Percentiles rank a stretch among this genome's conserved stretches.
Conservation (phyloP, 306 rosid species). For the Acmispon strigosus region DNA sequence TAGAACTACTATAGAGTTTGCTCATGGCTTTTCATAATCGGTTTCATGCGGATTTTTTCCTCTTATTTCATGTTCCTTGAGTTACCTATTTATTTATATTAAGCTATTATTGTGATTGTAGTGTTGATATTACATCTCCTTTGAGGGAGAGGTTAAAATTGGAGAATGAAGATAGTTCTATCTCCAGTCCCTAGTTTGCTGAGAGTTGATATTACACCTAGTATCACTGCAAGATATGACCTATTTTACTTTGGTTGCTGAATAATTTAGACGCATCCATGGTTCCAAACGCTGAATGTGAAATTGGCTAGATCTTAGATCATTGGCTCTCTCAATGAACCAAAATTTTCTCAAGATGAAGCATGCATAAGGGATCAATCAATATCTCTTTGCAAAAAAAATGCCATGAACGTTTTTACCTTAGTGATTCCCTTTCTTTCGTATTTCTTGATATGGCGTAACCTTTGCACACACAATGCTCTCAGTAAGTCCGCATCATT, state of each 20-base stretch:
- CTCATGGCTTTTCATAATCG: background rate
- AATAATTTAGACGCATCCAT: background rate
- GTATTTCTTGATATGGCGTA: no score
- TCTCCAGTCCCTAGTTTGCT: background rate
- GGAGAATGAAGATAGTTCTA: background rate
- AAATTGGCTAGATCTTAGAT: background rate
- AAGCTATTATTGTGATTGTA: background rate
- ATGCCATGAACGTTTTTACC: no score
- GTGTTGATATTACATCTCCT: background rate
- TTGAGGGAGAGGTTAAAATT: background rate
- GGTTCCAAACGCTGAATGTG: background rate
- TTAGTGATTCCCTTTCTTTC: no score
- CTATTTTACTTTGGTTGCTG: background rate
- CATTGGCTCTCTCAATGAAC: background rate
- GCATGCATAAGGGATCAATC: background rate
- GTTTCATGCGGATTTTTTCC: constrained; percentile 21
- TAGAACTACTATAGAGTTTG: constrained; percentile 13
- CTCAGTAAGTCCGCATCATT: no score
- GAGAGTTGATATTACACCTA: no score
- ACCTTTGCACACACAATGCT: no score
- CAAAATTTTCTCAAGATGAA: background rate
- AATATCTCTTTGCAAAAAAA: background rate
- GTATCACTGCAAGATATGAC: background rate
- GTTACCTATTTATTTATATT: background rate
- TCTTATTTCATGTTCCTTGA: background rate